These are phyloP conservation scores for Colletotrichum sp. DNA, from an alignment of 2,329 filamentous ascomycete genomes.

Conservation along the genomic window DNA sequence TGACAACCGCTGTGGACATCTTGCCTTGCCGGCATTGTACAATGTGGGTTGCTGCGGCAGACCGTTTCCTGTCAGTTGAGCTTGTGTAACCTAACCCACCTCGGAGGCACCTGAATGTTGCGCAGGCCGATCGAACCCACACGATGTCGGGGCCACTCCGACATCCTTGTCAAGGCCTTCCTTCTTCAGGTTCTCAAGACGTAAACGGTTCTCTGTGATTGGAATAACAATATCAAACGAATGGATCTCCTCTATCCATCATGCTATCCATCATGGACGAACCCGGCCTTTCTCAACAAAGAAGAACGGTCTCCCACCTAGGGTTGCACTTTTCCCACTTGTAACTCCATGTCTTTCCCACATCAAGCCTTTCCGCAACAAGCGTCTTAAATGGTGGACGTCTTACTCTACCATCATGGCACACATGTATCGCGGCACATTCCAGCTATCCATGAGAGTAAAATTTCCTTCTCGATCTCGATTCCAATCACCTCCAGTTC, in stretches of 20 bases:
- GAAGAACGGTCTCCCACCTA: neutral
- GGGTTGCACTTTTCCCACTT: neutral
- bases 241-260: neutral
- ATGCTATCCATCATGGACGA: neutral
- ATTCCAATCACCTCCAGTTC: neutral
- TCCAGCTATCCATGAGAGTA: neutral
- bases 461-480: neutral
- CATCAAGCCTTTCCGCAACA: neutral
- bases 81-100: constrained; percentile 1
- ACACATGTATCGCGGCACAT: neutral
- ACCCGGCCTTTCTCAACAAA: neutral
- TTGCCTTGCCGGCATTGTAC: neutral
- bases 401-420: neutral
- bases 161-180: neutral
- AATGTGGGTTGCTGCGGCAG: neutral
- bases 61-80: neutral
- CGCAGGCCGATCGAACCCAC: constrained; percentile 1
- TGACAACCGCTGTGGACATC: neutral
- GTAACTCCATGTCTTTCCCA: neutral
- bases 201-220: neutral
- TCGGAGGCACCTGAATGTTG: neutral
- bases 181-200: neutral
- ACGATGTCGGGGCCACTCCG: neutral
- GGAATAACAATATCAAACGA: neutral
- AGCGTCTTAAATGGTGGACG: neutral